Evolutionary conservation across 73 alveolate species (phyloP), one percentile per base, ranked within the genome.

Genomic region (Blepharisma stoltei): DNA sequence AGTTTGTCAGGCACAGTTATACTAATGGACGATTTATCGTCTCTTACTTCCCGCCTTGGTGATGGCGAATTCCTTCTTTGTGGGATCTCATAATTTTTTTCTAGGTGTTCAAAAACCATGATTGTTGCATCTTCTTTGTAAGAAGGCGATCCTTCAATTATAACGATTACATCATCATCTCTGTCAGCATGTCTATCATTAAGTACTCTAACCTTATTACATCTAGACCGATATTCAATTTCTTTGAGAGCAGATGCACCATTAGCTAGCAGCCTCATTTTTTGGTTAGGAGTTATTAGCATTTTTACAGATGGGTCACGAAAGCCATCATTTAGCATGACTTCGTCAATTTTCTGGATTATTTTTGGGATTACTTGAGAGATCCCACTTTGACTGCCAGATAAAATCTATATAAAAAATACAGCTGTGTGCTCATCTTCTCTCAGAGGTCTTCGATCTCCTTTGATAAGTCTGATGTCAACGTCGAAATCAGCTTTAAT

Each of bases 1-100:
- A 60, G 14, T 25, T 38, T 60, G 45, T 60, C 73, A 60, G 73
- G 73, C 11, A 60, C 73, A 60, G 73, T 60, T 14, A 60, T 38
- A 60, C 23, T 38, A 18, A 60, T 38, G 5, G 73, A 8, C 14
- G 45, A 14, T 18, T 8, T 18, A 60, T 14, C 23, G 45, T 60
- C 73, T 60, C 45, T 60, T 32, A 32, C 41, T 32, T 32, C 41
- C 41, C 41, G 41, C 23, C 73, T 60, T 14, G 73, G 73, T 14
- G 73, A 60, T 1, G 14, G 46, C 11, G 73, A 60, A 11, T 11
- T 14, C 5, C 23, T 60, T 47, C 73, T 60, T 25, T 60, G 14
- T 8, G 46, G 18, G 11, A 4, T 25, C 4, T 60, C 45, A 8
- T 38, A n/a, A 20, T 60, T 38, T 60, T 60, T 60, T 32, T 32